Percentiles rank a stretch among this genome's conserved stretches.
These are phyloP conservation scores for Aspergillus mulundensis DNA, from an alignment of 495 filamentous ascomycete genomes.

Conservation along the genomic window DNA sequence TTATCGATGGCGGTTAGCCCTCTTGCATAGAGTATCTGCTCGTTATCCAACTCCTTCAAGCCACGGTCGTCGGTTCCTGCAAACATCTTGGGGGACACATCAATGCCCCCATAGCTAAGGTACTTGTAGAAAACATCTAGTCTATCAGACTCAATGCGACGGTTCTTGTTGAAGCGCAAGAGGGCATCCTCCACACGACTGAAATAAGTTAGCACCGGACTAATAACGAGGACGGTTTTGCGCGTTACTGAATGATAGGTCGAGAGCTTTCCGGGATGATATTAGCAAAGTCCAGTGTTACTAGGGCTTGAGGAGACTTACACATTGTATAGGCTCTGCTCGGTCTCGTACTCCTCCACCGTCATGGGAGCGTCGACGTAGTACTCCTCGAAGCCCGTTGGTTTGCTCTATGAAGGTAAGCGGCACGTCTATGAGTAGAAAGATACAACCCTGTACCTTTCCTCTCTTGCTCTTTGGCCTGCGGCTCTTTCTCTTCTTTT, in stretches of 20 bases:
- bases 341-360: constrained; percentile 57
- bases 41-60: constrained; percentile 52
- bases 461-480: constrained; percentile 47
- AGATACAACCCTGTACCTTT: constrained; percentile 18
- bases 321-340: constrained; percentile 55
- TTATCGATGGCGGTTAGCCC: constrained; percentile 24
- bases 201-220: constrained; percentile 2
- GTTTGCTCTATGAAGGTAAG: constrained; percentile 34
- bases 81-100: constrained; percentile 61
- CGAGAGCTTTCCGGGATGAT: constrained; percentile 29
- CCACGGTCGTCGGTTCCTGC: constrained; percentile 53
- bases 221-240: background rate
- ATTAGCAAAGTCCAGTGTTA: constrained; percentile 15
- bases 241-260: constrained; percentile 38
- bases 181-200: constrained; percentile 85
- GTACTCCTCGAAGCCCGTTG: constrained; percentile 67
- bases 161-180: constrained; percentile 69
- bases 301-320: constrained; percentile 24
- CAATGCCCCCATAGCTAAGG: constrained; percentile 78
- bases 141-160: constrained; percentile 62
- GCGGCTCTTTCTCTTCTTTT: constrained; percentile 32
- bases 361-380: constrained; percentile 76
- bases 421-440: background rate
- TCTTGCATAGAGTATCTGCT: constrained; percentile 53
- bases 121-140: constrained; percentile 71